Conservation (phyloP, 2,329 filamentous ascomycete species). For the Torrubiellomyces zombiae region DNA sequence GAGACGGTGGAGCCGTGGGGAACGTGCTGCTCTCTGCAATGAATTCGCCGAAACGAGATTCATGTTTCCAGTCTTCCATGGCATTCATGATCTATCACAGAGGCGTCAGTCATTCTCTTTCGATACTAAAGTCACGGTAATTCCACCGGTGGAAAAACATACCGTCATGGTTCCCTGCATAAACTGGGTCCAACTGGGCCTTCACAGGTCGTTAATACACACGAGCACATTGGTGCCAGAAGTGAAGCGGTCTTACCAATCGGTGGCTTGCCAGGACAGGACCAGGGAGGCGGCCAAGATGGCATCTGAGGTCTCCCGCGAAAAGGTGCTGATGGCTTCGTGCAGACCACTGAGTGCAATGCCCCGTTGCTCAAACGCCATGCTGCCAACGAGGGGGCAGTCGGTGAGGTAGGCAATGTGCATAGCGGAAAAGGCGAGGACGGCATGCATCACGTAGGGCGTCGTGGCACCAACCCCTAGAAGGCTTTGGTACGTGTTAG, state of each 20-base stretch:
- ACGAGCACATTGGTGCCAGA: slow-evolving; percentile 2
- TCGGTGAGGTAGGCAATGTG: slow-evolving; percentile 82
- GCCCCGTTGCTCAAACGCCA: slow-evolving; percentile 79
- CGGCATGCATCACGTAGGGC: slow-evolving; percentile 82
- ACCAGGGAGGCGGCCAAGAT: slow-evolving; percentile 82
- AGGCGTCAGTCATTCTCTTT: no score
- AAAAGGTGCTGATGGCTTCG: slow-evolving; percentile 73
- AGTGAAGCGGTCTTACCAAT: slow-evolving; percentile 89
- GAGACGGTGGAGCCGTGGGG: slow-evolving; percentile 47
- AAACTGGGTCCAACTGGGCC: slow-evolving; percentile 82
- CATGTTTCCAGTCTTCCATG: slow-evolving; percentile 83
- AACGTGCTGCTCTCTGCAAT: slow-evolving; percentile 66
- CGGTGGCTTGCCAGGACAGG: slow-evolving; percentile 87
- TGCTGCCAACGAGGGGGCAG: slow-evolving; percentile 68
- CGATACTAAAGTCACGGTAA: no score
- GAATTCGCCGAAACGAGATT: slow-evolving; percentile 72
- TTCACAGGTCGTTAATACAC: slow-evolving; percentile 23
- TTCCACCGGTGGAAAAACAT: slow-evolving; percentile 30
- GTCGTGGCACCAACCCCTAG: slow-evolving; percentile 68
- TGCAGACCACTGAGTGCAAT: slow-evolving; percentile 76
- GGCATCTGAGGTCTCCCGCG: slow-evolving; percentile 73
- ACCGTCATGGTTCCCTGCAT: slow-evolving; percentile 85
- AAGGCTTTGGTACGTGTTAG: slow-evolving; percentile 7
- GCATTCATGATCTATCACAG: slow-evolving; percentile 68
- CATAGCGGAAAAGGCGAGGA: slow-evolving; percentile 86